Percentiles rank a stretch among this genome's conserved stretches.
Evolutionary conservation across 805 yeast species (phyloP).

Genomic region (Candida maesae): DNA sequence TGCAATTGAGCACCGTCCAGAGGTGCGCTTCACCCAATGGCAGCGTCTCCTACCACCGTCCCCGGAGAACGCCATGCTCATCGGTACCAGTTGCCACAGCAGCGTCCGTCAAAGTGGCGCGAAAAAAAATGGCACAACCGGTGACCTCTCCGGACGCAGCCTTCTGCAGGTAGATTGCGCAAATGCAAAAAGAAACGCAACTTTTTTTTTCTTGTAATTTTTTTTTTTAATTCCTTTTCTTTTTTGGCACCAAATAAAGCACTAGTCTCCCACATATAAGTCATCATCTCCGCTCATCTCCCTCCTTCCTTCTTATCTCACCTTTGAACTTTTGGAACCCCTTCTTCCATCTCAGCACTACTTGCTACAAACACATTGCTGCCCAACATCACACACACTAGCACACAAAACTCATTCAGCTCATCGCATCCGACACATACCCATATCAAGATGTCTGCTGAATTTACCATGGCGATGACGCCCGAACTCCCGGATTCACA

Average conservation of each 20-base stretch:
- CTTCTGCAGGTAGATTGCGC: constrained; percentile 12
- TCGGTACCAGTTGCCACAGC: constrained; percentile 10
- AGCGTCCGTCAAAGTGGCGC: constrained; percentile 4
- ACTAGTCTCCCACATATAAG: not conserved
- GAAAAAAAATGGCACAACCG: constrained; percentile 3
- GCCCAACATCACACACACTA: not conserved
- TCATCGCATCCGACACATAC: not conserved
- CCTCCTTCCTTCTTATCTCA: not conserved
- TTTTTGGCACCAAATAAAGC: constrained; percentile 6
- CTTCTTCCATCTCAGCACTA: not conserved
- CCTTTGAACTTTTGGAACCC: no score
- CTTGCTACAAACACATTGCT: not conserved
- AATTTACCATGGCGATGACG: constrained; percentile 23
- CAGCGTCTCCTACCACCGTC: no score
- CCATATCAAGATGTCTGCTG: constrained; percentile 17
- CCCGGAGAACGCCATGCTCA: no score
- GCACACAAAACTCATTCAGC: not conserved
- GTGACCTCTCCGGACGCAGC: no score
- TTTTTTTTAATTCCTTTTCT: no score
- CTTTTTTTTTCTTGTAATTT: constrained; percentile 3
- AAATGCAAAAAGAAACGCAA: constrained; percentile 8
- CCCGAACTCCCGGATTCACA: constrained; percentile 21
- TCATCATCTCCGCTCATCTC: not conserved
- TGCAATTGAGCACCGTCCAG: no score
- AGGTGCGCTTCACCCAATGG: no score